Evolutionary conservation across 2,329 filamentous ascomycete genomes (phyloP).

Genomic region (Pestalotiopsis sp.): DNA sequence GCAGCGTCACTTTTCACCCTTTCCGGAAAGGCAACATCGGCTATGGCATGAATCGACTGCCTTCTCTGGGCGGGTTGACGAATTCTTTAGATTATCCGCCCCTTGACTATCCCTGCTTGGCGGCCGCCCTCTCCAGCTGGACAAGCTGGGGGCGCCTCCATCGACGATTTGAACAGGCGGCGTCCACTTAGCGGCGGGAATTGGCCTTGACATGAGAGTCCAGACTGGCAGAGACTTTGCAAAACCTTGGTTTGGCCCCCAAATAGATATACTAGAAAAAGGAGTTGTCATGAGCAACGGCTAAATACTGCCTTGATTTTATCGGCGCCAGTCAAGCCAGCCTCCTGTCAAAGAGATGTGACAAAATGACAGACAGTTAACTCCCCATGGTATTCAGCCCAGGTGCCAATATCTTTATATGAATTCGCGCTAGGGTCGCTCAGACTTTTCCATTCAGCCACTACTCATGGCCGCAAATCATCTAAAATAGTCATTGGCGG

Average conservation of each 20-base stretch:
- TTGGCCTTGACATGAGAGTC: neutral
- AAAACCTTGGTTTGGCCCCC: neutral
- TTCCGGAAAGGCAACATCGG: neutral
- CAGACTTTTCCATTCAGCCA: neutral
- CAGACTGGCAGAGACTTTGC: neutral
- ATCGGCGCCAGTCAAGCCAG: neutral
- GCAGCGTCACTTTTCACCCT: neutral
- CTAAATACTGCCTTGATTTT: neutral
- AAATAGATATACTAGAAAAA: neutral
- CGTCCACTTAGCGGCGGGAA: slow-evolving; percentile 8
- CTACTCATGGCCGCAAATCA: neutral
- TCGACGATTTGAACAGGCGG: neutral
- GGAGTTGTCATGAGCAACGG: slow-evolving; percentile 9
- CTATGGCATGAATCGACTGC: neutral
- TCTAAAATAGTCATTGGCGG: neutral
- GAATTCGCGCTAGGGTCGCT: neutral
- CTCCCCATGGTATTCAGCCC: neutral
- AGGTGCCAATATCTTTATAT: neutral
- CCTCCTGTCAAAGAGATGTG: neutral
- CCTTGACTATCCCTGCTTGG: neutral
- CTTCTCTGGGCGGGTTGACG: slow-evolving; percentile 11
- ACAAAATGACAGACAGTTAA: neutral
- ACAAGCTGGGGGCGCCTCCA: neutral
- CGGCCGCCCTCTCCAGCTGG: no score
- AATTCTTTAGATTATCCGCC: neutral